Evolutionary conservation across 192 early-diverging fungal species (phyloP).

Genomic region (Coemansia sp.): DNA sequence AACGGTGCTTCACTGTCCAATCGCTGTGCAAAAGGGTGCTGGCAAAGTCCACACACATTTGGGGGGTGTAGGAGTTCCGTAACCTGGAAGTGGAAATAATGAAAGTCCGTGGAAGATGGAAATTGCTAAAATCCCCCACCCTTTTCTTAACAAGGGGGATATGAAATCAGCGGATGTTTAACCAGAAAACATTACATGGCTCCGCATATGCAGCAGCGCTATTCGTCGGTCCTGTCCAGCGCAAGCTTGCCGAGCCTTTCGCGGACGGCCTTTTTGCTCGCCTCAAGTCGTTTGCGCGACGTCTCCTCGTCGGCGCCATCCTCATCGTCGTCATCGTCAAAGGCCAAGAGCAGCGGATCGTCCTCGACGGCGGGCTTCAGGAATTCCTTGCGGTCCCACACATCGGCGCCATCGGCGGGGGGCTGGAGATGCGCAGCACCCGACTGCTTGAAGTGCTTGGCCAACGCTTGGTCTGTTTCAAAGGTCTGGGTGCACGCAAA

Average conservation of each 20-base stretch:
- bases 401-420: conserved; percentile 45
- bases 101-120: background rate
- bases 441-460: conserved; percentile 62
- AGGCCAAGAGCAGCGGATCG: conserved; percentile 80
- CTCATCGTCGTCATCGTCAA: conserved; percentile 51
- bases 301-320: conserved; percentile 29
- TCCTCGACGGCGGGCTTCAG: conserved; percentile 79
- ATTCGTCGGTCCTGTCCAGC: conserved; percentile 8
- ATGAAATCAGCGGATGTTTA: background rate
- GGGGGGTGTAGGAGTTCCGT: too few species aligned
- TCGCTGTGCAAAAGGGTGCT: too few species aligned
- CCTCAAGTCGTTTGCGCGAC: conserved; percentile 32
- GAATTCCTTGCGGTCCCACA: conserved; percentile 76
- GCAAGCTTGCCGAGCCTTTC: conserved; percentile 26
- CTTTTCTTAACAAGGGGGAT: background rate
- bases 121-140: too few species aligned
- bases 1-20: too few species aligned
- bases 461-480: conserved; percentile 50
- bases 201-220: too few species aligned
- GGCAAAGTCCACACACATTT: too few species aligned
- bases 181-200: too few species aligned
- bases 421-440: conserved; percentile 59
- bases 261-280: conserved; percentile 38
- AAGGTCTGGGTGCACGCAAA: conserved; percentile 66
- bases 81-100: background rate